Evolutionary conservation across 2,329 filamentous ascomycete species (phyloP).

Genomic region (Venturia aucupariae): DNA sequence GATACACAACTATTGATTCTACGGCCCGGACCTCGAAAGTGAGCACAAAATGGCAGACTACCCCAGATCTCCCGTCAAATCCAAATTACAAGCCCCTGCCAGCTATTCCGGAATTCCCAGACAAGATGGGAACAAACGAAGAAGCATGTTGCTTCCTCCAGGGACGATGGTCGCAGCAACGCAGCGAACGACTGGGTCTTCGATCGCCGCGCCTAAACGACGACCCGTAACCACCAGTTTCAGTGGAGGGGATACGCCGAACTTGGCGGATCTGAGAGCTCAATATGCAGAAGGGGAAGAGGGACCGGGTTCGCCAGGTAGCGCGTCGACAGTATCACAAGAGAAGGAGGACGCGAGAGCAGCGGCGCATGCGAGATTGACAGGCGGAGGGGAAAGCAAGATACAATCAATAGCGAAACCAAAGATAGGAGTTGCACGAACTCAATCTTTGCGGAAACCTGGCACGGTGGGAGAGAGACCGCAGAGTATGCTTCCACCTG

Average conservation of each 20-base stretch:
- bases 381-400: not conserved
- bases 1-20: not conserved
- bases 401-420: constrained; percentile 1
- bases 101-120: not conserved
- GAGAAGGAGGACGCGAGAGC: constrained; percentile 11
- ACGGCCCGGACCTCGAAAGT: not conserved
- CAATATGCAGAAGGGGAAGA: constrained; percentile 4
- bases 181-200: not conserved
- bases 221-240: constrained; percentile 9
- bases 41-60: not conserved
- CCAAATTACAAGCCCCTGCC: not conserved
- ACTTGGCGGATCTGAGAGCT: not conserved
- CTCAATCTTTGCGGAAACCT: constrained; percentile 1
- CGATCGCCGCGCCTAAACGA: constrained; percentile 1
- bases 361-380: constrained; percentile 7
- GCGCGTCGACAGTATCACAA: not conserved
- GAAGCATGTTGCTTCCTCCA: constrained; percentile 11
- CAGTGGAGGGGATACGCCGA: not conserved
- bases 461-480: not conserved
- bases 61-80: not conserved
- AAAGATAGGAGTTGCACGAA: constrained; percentile 7
- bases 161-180: constrained; percentile 6
- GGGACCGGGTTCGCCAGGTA: not conserved
- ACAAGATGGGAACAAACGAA: constrained; percentile 11
- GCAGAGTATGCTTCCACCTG: not conserved